phyloP scores from a whole-genome alignment of 495 filamentous ascomycete genomes.

The Tirmania nivea region DNA sequence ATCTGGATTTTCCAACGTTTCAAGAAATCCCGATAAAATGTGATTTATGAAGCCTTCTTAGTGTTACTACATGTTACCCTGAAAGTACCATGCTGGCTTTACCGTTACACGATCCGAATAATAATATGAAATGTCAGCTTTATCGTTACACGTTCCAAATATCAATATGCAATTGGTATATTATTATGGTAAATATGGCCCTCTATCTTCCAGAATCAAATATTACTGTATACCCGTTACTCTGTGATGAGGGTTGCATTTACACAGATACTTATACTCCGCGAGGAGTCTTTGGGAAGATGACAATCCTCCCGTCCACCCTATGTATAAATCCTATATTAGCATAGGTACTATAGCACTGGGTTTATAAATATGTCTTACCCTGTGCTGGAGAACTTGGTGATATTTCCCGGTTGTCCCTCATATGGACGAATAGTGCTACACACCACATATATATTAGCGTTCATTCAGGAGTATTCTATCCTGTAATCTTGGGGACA shows the following conservation, averaged over 20 bases:
- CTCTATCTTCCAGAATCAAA: too few relatives aligned
- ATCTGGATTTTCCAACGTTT: background rate
- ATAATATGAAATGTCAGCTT: too few relatives aligned
- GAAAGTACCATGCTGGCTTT: too few relatives aligned
- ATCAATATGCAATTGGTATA: too few relatives aligned
- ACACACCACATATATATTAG: background rate
- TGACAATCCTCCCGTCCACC: constrained; percentile 82
- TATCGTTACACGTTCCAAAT: too few relatives aligned
- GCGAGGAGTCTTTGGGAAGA: constrained; percentile 27
- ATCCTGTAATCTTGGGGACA: background rate
- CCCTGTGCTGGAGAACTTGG: constrained; percentile 52
- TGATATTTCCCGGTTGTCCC: constrained; percentile 37
- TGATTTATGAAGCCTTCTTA: too few relatives aligned
- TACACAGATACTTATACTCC: background rate
- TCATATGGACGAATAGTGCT: constrained; percentile 59
- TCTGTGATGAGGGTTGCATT: too few relatives aligned
- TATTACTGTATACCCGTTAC: too few relatives aligned
- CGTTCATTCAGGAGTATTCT: background rate
- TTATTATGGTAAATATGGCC: too few relatives aligned
- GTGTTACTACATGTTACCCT: too few relatives aligned
- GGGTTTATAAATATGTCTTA: constrained; percentile 29
- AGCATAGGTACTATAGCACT: constrained; percentile 14
- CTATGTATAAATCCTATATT: constrained; percentile 34
- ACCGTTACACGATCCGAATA: too few relatives aligned
- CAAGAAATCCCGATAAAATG: too few relatives aligned